Base-by-base conservation (phyloP, 306 rosid species). In the Pachyrhizus erosus region DNA sequence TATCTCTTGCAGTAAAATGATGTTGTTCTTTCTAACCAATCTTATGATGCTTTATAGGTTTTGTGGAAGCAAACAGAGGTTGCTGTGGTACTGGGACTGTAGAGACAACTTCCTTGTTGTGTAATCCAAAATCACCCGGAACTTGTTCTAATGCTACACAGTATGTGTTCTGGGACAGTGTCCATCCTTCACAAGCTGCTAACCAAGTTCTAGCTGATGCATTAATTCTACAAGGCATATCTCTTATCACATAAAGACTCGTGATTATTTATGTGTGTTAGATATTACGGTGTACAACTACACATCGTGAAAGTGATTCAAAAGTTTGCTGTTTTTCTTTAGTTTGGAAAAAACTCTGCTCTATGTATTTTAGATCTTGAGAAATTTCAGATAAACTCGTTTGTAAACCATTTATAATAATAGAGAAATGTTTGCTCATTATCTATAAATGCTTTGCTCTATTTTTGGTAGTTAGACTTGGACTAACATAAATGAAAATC, bases 121-220 rank as follows among this genome's bases (percentile, higher is more conserved):
- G 98, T 91, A 94, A 96, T 79, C 90, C 87, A 31, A 80, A 86
- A 24, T 90, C 99, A 26, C 40, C 76, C 27, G 99, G 99, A 85
- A 96, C 97, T 43, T 96, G 98, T 82, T 51, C 93, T 24, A 96
- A 96, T 84, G 92, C 99, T 23, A 90, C 95, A 31, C 94, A 90
- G 14, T 96, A 92, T 82, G 99, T 93, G 86, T 96, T 96, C 78
- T 93, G 97, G 94, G 99, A 96, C 84, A 89, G 96, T 45, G 99
- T 92, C 46, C 99, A 96, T 87, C 98, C 99, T 75, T 89, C 98
- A 48, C 69, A 96, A 79, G 97, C 97, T 48, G 97, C 99, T 24
- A 96, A 96, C 72, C 91, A 87, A 76, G 84, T 96, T 83, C 90
- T 96, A 20, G 98, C 99, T n/a, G 97, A 93, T 87, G 75, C 92